A percentile compares a stretch with the other conserved stretches of the same genome.
These are phyloP conservation scores for Nigrospora osmanthi DNA, from an alignment of 2,329 filamentous ascomycete species.

Conservation along the genomic window DNA sequence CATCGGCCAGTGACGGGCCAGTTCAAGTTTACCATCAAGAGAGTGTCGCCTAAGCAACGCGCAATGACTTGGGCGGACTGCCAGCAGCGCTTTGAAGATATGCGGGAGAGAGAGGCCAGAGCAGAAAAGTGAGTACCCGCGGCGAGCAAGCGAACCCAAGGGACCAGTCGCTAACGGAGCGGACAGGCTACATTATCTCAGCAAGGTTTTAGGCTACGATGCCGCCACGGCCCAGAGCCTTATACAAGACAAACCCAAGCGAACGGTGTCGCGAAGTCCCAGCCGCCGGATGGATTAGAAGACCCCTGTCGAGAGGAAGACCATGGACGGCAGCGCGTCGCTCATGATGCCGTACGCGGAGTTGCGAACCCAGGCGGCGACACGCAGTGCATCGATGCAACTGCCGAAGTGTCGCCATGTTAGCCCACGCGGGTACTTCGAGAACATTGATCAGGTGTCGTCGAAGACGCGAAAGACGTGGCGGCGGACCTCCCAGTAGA, in stretches of 20 bases:
- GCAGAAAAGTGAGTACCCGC: slow-evolving; percentile 65
- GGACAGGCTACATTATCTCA: slow-evolving; percentile 41
- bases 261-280: slow-evolving; percentile 10
- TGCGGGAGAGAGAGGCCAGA: slow-evolving; percentile 59
- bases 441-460: slow-evolving; percentile 1
- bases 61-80: slow-evolving; percentile 63
- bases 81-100: slow-evolving; percentile 65
- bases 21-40: slow-evolving; percentile 81
- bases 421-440: slow-evolving; percentile 1
- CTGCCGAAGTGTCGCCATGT: neutral
- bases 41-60: slow-evolving; percentile 60
- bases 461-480: neutral
- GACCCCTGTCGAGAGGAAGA: neutral
- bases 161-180: slow-evolving; percentile 12
- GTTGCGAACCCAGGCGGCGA: neutral
- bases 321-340: too few species aligned
- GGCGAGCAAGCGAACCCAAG: neutral
- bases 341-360: neutral
- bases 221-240: slow-evolving; percentile 38
- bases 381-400: slow-evolving; percentile 3
- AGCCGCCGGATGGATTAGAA: slow-evolving; percentile 11
- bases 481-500: slow-evolving; percentile 1
- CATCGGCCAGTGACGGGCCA: slow-evolving; percentile 84
- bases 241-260: slow-evolving; percentile 28
- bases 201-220: slow-evolving; percentile 45